These are phyloP conservation scores for Cutaneotrichosporon cutaneum DNA, from an alignment of 1,284 basidiomycete species.

Conservation along the genomic window DNA sequence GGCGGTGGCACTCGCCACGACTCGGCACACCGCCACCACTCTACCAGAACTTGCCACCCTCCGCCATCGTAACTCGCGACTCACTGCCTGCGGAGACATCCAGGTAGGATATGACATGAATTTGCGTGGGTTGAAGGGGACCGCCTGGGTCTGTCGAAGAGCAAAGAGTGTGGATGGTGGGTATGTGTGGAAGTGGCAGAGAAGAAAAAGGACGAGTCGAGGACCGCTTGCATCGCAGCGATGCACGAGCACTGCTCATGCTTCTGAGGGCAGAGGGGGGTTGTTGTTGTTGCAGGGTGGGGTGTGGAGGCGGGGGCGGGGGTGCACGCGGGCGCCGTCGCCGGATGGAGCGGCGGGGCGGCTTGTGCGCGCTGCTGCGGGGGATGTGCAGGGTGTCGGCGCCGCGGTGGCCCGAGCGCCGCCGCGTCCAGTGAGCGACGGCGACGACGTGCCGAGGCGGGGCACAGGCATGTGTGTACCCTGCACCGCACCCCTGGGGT, in stretches of 20 bases:
- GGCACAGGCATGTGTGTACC: neutral
- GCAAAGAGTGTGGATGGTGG: neutral
- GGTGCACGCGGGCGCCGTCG: no score
- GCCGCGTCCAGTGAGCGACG: neutral
- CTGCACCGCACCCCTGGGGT: neutral
- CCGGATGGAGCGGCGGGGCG: no score
- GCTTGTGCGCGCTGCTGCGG: no score
- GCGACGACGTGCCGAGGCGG: neutral
- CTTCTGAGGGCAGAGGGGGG: no score
- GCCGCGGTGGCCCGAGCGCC: neutral
- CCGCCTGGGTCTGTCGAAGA: neutral
- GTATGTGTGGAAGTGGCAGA: neutral
- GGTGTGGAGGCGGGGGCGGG: no score
- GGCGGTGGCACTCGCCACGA: neutral
- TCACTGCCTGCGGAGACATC: conserved; percentile 11
- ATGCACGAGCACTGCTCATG: neutral
- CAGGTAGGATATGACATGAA: neutral
- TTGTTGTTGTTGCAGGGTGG: no score
- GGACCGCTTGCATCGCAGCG: neutral
- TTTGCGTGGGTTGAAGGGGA: neutral
- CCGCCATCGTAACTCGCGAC: neutral
- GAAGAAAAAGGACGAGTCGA: neutral
- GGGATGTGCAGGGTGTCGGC: neutral
- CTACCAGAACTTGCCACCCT: neutral
- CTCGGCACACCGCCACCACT: neutral